phyloP scores from a whole-genome alignment of 1,284 basidiomycete genomes.

The Clitocybe nebularis region DNA sequence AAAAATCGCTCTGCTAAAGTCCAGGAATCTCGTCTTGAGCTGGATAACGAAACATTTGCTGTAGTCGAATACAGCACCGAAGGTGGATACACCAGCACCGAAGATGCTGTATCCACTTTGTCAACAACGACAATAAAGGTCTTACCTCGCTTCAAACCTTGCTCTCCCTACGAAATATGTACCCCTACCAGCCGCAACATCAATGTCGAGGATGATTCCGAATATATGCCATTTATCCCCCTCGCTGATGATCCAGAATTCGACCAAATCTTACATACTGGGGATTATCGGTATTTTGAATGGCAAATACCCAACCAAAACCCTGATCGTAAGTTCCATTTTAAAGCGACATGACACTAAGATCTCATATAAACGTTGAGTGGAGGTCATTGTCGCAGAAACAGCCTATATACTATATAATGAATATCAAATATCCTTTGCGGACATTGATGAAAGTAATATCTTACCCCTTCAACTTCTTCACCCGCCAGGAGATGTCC shows the following conservation, averaged over 20 bases:
- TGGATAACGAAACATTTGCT: slow-evolving; percentile 14
- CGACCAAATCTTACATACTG: slow-evolving; percentile 31
- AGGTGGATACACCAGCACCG: no score
- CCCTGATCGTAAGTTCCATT: slow-evolving; percentile 44
- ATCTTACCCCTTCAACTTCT: slow-evolving; percentile 35
- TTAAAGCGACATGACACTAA: background rate
- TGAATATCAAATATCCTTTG: slow-evolving; percentile 30
- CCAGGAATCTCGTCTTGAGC: no score
- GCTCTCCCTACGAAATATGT: slow-evolving; percentile 47
- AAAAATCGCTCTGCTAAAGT: no score
- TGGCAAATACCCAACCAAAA: slow-evolving; percentile 43
- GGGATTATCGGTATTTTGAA: slow-evolving; percentile 39
- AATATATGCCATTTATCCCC: slow-evolving; percentile 54
- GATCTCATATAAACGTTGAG: slow-evolving; percentile 17
- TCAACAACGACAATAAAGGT: slow-evolving; percentile 6
- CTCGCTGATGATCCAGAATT: slow-evolving; percentile 53
- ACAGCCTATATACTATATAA: slow-evolving; percentile 35
- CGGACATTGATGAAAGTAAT: slow-evolving; percentile 39
- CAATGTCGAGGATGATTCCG: slow-evolving; percentile 52
- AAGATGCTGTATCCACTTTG: slow-evolving; percentile 6
- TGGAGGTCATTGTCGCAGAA: slow-evolving; percentile 44
- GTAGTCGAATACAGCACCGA: slow-evolving; percentile 7
- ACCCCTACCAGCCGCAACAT: slow-evolving; percentile 42
- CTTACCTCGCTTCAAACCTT: slow-evolving; percentile 21
- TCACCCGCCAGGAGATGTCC: slow-evolving; percentile 23